phyloP scores from a whole-genome alignment of 345 rosid genomes.

The Durio zibethinus region DNA sequence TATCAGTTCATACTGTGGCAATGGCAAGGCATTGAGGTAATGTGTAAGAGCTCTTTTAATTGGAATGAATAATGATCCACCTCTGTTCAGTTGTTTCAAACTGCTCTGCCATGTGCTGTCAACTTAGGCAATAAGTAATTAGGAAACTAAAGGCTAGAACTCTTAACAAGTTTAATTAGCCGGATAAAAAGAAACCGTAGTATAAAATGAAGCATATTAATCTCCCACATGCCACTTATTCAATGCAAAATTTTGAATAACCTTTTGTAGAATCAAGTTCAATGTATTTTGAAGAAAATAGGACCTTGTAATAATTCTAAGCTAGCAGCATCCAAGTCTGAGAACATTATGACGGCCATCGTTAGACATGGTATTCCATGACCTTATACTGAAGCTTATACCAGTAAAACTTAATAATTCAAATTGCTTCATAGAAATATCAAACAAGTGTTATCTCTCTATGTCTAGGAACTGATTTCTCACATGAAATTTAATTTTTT shows the following conservation, averaged over 20 bases:
- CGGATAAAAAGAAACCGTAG: not conserved
- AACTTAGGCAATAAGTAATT: constrained; percentile 13
- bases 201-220: not conserved
- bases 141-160: not conserved
- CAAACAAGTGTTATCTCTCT: not conserved
- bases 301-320: not conserved
- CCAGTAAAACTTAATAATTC: not conserved
- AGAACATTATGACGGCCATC: not conserved
- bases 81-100: constrained; percentile 36
- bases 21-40: constrained; percentile 32
- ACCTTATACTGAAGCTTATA: not conserved
- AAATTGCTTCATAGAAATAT: not conserved
- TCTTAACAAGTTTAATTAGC: not conserved
- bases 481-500: not conserved
- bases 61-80: constrained; percentile 28
- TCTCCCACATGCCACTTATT: not conserved
- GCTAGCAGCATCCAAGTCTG: not conserved
- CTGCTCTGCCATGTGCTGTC: constrained; percentile 55
- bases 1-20: constrained; percentile 23
- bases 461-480: not conserved
- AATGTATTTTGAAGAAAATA: not conserved
- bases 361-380: not conserved
- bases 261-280: not conserved
- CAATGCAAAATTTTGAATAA: not conserved
- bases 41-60: constrained; percentile 39